These are phyloP conservation scores for Podochytrium sp. DNA, from an alignment of 192 early-diverging fungal species.

Conservation along the genomic window DNA sequence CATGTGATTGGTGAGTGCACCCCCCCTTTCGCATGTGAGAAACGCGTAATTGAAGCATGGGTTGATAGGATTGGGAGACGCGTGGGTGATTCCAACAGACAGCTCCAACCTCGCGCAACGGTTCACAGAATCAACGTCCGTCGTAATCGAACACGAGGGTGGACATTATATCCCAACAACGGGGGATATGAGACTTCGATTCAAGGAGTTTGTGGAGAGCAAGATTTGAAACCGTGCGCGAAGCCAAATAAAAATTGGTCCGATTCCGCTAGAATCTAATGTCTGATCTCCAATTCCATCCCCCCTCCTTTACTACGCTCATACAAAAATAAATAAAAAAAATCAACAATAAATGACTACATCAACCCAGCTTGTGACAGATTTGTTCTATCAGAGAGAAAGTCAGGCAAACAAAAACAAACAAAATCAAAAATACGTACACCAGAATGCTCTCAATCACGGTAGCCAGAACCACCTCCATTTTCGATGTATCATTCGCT, in stretches of 20 bases:
- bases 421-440: not conserved
- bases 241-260: too few species aligned
- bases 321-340: too few species aligned
- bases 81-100: conserved; percentile 32
- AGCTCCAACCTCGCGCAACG: conserved; percentile 8
- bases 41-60: conserved; percentile 27
- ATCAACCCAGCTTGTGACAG: conserved; percentile 12
- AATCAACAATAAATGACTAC: too few species aligned
- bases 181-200: conserved; percentile 34
- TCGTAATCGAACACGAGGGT: conserved; percentile 12
- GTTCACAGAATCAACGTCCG: not conserved
- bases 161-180: conserved; percentile 46
- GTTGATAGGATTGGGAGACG: conserved; percentile 25
- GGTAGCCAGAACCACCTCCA: conserved; percentile 61
- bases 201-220: conserved; percentile 43
- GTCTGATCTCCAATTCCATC: too few species aligned
- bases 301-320: too few species aligned
- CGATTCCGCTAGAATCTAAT: too few species aligned
- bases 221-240: too few species aligned
- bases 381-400: conserved; percentile 1
- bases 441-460: conserved; percentile 42
- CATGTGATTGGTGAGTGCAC: conserved; percentile 56
- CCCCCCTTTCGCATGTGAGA: conserved; percentile 21
- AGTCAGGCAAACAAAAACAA: too few species aligned
- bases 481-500: conserved; percentile 62